Evolutionary conservation across 1,284 basidiomycete species (phyloP), one percentile per base, ranked within the genome.

Genomic region (Schizophyllum commune): DNA sequence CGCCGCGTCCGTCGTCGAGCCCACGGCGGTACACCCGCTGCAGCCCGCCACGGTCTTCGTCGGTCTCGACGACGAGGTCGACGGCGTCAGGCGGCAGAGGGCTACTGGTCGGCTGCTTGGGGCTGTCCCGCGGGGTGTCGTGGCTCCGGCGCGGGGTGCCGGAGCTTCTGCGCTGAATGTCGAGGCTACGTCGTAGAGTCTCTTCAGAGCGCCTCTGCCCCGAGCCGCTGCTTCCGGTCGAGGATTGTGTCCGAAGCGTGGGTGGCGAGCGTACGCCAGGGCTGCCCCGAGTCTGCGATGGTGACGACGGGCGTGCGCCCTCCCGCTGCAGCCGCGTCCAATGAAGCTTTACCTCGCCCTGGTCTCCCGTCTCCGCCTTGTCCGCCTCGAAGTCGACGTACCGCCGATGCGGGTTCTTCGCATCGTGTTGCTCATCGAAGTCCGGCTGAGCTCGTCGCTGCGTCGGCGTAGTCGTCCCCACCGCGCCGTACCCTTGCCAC

Each of bases 41-140:
- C 66, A 83, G 69, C 19, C 73, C 78, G 1, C 83, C 32, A 76
- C 73, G 32, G 73, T 72, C 68, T 77, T 76, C 69, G 5, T 70
- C 64, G 66, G 86, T 86, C 68, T 88, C 86, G 0, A 91, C 83
- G 1, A 94, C 79, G 11, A 94, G 77, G 70, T 94, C 91, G 4
- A 93, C 85, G 0, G 90, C 91, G 65, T 92, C 91, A 0, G 83
- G 79, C 1, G 86, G 88, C 13, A 89, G 72, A 4, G 76, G 73
- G 13, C 78, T 57, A 55, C 15, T 59, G 13, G 39, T 47, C 13
- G 39, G 39, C 17, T 11, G 39, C 9, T 47, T 47, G 3, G 39
- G 39, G 39, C 39, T 47, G 17, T 47, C 39, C 4, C 39, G 39
- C 2, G 39, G 39, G 13, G 39, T 47, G 39, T 17, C 39, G 17